phyloP scores from a whole-genome alignment of 1,139 yeast species.

The Candida sanyaensis region DNA sequence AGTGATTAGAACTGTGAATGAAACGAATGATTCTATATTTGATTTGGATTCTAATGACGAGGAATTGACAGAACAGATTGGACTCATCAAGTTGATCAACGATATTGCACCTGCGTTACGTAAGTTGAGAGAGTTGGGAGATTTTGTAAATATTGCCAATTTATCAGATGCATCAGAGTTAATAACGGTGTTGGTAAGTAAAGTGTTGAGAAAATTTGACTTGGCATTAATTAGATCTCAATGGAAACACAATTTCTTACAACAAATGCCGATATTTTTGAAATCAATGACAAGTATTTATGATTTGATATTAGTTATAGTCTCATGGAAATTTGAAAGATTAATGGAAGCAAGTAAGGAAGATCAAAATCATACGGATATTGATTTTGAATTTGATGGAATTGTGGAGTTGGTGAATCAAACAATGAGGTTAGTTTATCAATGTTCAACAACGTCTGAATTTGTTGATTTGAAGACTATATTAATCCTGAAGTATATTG shows the following conservation, averaged over 20 bases:
- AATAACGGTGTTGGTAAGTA: constrained; percentile 14
- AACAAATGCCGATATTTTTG: constrained; percentile 16
- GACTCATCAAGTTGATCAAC: constrained; percentile 17
- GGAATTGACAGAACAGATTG: constrained; percentile 17
- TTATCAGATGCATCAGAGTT: constrained; percentile 11
- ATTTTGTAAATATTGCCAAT: constrained; percentile 18
- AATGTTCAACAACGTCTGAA: constrained; percentile 6
- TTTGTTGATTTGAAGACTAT: constrained; percentile 23
- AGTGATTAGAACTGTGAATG: constrained; percentile 6
- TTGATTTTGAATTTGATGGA: constrained; percentile 14
- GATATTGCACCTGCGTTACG: constrained; percentile 20
- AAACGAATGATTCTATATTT: constrained; percentile 5
- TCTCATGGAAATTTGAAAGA: constrained; percentile 40
- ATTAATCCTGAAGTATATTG: constrained; percentile 29
- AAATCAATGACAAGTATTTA: constrained; percentile 20
- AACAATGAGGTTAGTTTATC: constrained; percentile 12
- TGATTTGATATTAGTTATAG: constrained; percentile 27
- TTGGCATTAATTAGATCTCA: constrained; percentile 17
- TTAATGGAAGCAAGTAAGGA: constrained; percentile 21
- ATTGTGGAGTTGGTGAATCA: constrained; percentile 14
- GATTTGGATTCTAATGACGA: not conserved
- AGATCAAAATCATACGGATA: constrained; percentile 17
- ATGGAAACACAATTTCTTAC: constrained; percentile 26
- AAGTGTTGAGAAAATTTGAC: constrained; percentile 23
- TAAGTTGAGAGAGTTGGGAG: constrained; percentile 32